Evolutionary conservation across 495 filamentous ascomycete genomes (phyloP).

Genomic region (Hyaloscypha variabilis): DNA sequence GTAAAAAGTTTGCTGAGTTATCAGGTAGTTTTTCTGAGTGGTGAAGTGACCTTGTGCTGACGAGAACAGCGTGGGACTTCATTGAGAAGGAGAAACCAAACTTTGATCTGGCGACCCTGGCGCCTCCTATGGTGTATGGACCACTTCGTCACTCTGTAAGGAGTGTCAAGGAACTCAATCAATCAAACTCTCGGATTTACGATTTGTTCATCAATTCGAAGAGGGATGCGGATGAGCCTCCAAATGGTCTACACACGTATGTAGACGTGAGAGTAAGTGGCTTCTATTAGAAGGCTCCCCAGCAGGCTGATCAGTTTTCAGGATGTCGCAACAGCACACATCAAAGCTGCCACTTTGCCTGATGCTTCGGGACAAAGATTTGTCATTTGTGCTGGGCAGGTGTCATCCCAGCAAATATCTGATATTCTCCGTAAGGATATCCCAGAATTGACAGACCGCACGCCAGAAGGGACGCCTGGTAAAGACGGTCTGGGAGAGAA

Average conservation of each 20-base stretch:
- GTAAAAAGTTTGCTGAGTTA: constrained; percentile 28
- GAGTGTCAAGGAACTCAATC: constrained; percentile 20
- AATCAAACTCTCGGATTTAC: constrained; percentile 21
- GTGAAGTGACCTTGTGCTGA: neutral
- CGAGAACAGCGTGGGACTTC: constrained; percentile 23
- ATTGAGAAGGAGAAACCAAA: constrained; percentile 21
- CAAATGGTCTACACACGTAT: constrained; percentile 24
- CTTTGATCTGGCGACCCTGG: constrained; percentile 25
- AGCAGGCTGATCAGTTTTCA: no score
- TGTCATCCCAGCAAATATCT: constrained; percentile 20
- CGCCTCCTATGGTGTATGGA: constrained; percentile 26
- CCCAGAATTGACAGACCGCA: constrained; percentile 16
- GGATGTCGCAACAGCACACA: constrained; percentile 21
- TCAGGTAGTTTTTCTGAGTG: constrained; percentile 3
- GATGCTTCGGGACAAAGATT: constrained; percentile 23
- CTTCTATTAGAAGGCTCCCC: neutral
- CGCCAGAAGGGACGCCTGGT: constrained; percentile 19
- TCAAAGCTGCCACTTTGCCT: constrained; percentile 15
- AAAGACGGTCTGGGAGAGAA: constrained; percentile 7
- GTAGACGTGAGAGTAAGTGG: constrained; percentile 23
- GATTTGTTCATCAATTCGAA: constrained; percentile 19
- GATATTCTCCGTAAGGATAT: constrained; percentile 19
- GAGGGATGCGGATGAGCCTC: constrained; percentile 14
- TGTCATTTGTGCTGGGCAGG: constrained; percentile 21
- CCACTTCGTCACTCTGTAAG: constrained; percentile 17